A percentile compares a stretch with the other conserved stretches of the same genome.
Conservation (phyloP, 768 basidiomycete genomes). For the Rhizopogon vesiculosus region DNA sequence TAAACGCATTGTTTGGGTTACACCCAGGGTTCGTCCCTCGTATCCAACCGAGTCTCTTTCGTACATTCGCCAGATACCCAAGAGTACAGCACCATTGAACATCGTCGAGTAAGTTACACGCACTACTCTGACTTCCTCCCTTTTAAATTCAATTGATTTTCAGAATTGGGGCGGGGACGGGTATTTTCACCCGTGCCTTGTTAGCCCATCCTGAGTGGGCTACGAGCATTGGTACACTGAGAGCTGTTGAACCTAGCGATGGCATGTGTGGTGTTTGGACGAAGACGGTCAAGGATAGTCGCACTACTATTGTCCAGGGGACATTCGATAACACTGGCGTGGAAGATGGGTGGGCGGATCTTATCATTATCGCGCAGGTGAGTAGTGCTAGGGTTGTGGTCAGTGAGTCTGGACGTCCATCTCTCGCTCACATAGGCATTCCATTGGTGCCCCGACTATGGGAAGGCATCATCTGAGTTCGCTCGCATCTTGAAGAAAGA, state of each 20-base stretch:
- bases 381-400: constrained; percentile 1
- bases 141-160: constrained; percentile 2
- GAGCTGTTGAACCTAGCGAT: constrained; percentile 77
- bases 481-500: constrained; percentile 72
- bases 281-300: constrained; percentile 48
- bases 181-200: constrained; percentile 83
- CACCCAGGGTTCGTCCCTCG: constrained; percentile 68
- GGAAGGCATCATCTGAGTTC: constrained; percentile 70
- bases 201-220: constrained; percentile 59
- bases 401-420: not conserved
- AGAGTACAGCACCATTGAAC: constrained; percentile 40
- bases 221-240: constrained; percentile 44
- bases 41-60: constrained; percentile 65
- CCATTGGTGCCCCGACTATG: constrained; percentile 89
- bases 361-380: constrained; percentile 77
- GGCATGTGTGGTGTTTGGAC: constrained; percentile 81
- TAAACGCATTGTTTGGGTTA: not conserved
- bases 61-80: constrained; percentile 50
- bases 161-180: constrained; percentile 83
- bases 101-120: constrained; percentile 59
- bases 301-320: constrained; percentile 55
- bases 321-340: constrained; percentile 65
- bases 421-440: constrained; percentile 55
- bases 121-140: not conserved
- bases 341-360: constrained; percentile 66